Base-by-base conservation (phyloP, 176 grass and related monocot species). In the Saccharum spontaneum region DNA sequence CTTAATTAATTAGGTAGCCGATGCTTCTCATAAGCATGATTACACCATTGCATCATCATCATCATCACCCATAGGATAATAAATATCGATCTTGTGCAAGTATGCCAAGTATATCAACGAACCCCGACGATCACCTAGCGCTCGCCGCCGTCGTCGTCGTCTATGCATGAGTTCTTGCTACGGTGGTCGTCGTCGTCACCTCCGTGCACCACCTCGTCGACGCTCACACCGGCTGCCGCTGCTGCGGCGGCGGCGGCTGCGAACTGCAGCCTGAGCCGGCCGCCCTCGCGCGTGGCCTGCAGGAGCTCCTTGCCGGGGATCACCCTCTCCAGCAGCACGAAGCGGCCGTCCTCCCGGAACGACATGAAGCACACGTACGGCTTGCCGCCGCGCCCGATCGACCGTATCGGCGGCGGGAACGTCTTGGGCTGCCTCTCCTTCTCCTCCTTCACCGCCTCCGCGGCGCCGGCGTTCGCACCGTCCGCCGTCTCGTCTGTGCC, bases 321-420 rank as follows among this genome's bases (percentile, higher is more conserved):
- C 76, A 87, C 91, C 41, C 93, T 81, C 90, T 95, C 68, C 82
- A 71, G 69, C 26, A 95, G 87, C 46, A 95, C 94, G 82, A 95
- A 93, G 61, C 91, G 73, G 8, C 94, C 91, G 1, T 89, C 88
- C 36, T 81, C 86, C 11, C 94, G 72, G 45, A 81, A 83, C 39
- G 94, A 87, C 41, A 87, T 73, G 75, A 95, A 95, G 87, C 83
- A 93, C 59, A 95, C 71, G 80, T 49, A 41, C 14, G 91, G 86
- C 83, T 95, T 95, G 24, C 91, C 91, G 49, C 79, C 84, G 67
- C 83, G 81, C 73, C 86, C 84, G 67, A 95, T 91, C 33, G 90
- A 92, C 28, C 88, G 74, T 79, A 95, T 93, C 54, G 94, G 94
- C 24, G 94, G 94, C 60, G 94, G 94, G 77, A 93, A 95, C 50